Base-by-base conservation (phyloP, 2,329 filamentous ascomycete genomes). In the Ilyonectria sp. region DNA sequence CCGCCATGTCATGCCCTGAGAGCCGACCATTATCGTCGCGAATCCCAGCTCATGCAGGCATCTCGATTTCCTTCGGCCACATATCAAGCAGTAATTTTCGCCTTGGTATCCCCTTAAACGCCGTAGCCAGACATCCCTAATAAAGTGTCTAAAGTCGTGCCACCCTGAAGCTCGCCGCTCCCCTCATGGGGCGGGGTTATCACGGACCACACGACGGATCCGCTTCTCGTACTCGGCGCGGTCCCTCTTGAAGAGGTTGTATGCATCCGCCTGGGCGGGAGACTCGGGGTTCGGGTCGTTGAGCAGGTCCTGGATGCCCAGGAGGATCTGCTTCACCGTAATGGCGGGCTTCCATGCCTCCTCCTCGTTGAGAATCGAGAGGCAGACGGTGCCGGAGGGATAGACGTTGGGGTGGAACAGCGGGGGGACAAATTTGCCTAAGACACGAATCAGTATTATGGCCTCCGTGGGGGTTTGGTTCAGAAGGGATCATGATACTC, bases 381-480 rank as follows among this genome's bases (percentile, higher is more conserved):
- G 88, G 79, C 96, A 99, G 69, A 99, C 96, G 54, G 96, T 99
- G 73, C 96, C 97, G 1, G 95, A 98, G 0, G 96, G 96, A 80
- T 99, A 99, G 74, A 99, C 96, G 81, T 99, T 99, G 0, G 96
- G 96, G 79, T 99, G 96, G 85, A 99, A 99, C 46, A 99, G 90
- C 23, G 96, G 95, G 13, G 96, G 96, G 0, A 92, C 90, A 79
- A 99, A 99, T 88, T 97, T 98, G 91, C 95, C 95, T 97, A 68
- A 2, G 29, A 40, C 29, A 52, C 44, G 21, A 33, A 59, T 76
- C 54, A 76, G 68, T 53, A 62, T 63, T 4, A 33, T 50, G n/a
- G 13, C 55, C 31, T 35, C 44, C 43, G 21, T 43, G 37, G 23
- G 21, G 23, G 35, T 29, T 33, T 19, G 19, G 31, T 61, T 40